Base-by-base conservation (phyloP, 768 basidiomycete genomes). In the Hypsizygus marmoreus region DNA sequence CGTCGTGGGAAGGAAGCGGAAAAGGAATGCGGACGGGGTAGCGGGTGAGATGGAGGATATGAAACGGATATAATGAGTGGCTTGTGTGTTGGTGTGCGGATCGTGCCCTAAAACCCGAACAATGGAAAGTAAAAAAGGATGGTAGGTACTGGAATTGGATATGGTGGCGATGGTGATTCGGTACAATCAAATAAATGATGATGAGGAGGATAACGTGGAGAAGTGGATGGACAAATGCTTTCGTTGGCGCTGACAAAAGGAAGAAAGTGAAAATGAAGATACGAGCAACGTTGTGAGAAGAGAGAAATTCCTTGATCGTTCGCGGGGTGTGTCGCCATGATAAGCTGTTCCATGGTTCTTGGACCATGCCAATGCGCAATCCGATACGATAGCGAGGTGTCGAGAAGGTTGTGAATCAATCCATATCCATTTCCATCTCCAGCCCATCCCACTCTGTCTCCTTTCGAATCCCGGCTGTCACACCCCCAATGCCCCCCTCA, bases 391-490 rank as follows among this genome's bases (percentile, higher is more conserved):
- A 20, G 23, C 30, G 30, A n/a, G 23, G 16, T 6, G 34, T 23
- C 24, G 38, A 28, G 25, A 10, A 19, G 38, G 31, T 8, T 28
- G 14, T n/a, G 20, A 31, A 46, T 71, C 59, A 76, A 65, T 80
- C 77, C 78, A 86, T 79, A 56, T 84, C 82, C 82, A 85, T 84
- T 44, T 85, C 87, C 81, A 88, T 86, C 48, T 82, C 81, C 73
- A 79, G 75, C 4, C 79, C 81, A 39, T 81, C 79, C 81, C 81
- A 82, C 47, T 58, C 55, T 17, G 63, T 56, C 36, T 56, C 75
- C 55, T 54, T 55, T 48, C 56, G 53, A 45, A 38, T 47, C 49
- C 33, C 50, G 49, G 41, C 28, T n/a, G 17, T n/a, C 13, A 41
- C 29, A 33, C 51, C 42, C 49, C 40, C 53, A 33, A 46, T 53